Conservation (phyloP, 1,284 basidiomycete genomes). For the Peniophora sp. region DNA sequence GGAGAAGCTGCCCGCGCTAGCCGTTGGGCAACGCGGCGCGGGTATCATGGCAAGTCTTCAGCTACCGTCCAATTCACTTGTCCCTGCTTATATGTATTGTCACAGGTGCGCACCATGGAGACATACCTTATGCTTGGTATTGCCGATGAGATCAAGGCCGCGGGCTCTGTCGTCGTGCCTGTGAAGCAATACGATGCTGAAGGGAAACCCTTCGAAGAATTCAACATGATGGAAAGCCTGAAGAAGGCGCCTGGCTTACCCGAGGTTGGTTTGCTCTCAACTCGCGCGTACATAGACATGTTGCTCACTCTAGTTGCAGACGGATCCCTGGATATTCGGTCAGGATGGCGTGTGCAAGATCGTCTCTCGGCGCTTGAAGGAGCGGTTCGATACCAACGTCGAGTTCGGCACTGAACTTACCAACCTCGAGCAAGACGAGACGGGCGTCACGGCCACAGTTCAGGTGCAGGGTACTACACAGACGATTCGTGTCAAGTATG, state of each 20-base stretch:
- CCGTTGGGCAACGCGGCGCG: conserved; percentile 18
- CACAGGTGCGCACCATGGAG: conserved; percentile 22
- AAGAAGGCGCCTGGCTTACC: conserved; percentile 14
- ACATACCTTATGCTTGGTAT: conserved; percentile 18
- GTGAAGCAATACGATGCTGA: conserved; percentile 11
- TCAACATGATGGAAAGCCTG: background rate
- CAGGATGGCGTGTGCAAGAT: conserved; percentile 21
- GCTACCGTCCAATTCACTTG: background rate
- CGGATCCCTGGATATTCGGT: conserved; percentile 12
- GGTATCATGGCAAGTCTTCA: conserved; percentile 18
- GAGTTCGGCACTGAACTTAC: conserved; percentile 21
- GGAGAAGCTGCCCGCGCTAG: conserved; percentile 17
- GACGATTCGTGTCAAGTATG: conserved; percentile 13
- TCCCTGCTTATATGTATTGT: background rate
- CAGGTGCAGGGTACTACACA: conserved; percentile 1
- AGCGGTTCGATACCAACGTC: conserved; percentile 15
- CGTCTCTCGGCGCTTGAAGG: conserved; percentile 20
- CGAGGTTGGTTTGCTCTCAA: conserved; percentile 9
- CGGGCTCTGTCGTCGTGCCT: background rate
- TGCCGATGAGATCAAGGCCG: conserved; percentile 12
- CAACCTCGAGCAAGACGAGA: background rate
- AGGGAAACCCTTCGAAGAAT: background rate
- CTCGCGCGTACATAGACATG: conserved; percentile 2
- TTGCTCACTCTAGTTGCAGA: background rate
- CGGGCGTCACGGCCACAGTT: background rate